Evolutionary conservation across 1,284 basidiomycete genomes (phyloP), one percentile per base, ranked within the genome.

Genomic region (Sutorius eximius): DNA sequence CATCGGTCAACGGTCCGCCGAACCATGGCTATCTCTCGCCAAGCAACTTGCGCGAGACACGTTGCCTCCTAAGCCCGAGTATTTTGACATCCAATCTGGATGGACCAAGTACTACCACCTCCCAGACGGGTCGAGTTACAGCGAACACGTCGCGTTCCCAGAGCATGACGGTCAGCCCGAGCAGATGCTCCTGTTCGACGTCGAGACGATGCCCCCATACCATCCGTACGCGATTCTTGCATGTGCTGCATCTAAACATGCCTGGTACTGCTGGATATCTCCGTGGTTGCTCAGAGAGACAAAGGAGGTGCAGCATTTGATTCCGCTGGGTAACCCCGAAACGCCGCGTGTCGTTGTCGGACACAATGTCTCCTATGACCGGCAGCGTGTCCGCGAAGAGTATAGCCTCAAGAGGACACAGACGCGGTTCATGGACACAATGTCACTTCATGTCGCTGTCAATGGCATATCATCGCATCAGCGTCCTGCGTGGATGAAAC

Each of bases 241-340:
- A 0, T 91, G 89, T 53, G 95, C 95, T 2, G 91, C 85, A 1
- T 88, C 93, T 5, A 77, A 80, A 16, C 84, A 85, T 36, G 88
- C 87, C 1, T 99, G 96, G 95, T 99, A 99, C 69, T 85, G 86
- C 5, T 99, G 97, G 96, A 83, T 98, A 55, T 95, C 91, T 1
- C 96, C 96, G 0, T 96, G 94, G 86, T 75, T 99, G 5, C 81
- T 98, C 6, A 83, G 83, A 12, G 81, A 89, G 59, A 78, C 65
- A n/a, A 69, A 76, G 2, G 77, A 84, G 45, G 78, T 82, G 1
- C 77, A 83, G 45, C 95, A 95, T 42, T 76, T 96, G 45, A 86
- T 96, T 51, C 87, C 92, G 0, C 61, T 95, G 5, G 90, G 89
- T 9, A 74, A 79, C 53, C 69, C 78, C 7, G 59, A 68, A 29